Evolutionary conservation across 495 filamentous ascomycete genomes (phyloP).

Genomic region (Pyrenula massariospora): DNA sequence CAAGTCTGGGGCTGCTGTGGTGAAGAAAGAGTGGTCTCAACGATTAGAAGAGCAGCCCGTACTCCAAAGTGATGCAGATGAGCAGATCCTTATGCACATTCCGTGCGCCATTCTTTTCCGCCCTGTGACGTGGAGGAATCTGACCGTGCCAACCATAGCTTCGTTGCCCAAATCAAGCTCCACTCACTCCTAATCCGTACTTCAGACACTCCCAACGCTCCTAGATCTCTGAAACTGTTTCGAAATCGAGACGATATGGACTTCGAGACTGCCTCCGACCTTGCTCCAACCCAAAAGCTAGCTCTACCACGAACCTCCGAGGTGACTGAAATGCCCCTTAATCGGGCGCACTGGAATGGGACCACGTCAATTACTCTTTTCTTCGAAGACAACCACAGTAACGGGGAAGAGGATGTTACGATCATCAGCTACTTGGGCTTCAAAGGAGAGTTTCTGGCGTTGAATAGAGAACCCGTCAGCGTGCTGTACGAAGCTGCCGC

Average conservation of each 20-base stretch:
- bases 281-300: slow-evolving; percentile 61
- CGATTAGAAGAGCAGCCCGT: slow-evolving; percentile 58
- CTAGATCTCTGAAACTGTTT: slow-evolving; percentile 71
- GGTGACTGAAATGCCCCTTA: slow-evolving; percentile 74
- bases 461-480: slow-evolving; percentile 71
- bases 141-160: slow-evolving; percentile 38
- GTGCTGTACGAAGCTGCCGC: slow-evolving; percentile 90
- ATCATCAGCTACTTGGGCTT: slow-evolving; percentile 78
- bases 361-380: slow-evolving; percentile 69
- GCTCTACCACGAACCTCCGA: slow-evolving; percentile 68
- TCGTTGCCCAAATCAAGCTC: slow-evolving; percentile 85
- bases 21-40: slow-evolving; percentile 86
- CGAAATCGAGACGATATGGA: slow-evolving; percentile 80
- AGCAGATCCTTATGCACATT: slow-evolving; percentile 83
- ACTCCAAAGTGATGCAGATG: slow-evolving; percentile 76
- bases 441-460: slow-evolving; percentile 79
- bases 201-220: slow-evolving; percentile 56
- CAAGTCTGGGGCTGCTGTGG: slow-evolving; percentile 58
- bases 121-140: slow-evolving; percentile 4
- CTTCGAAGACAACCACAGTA: slow-evolving; percentile 55
- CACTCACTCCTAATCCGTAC: slow-evolving; percentile 79
- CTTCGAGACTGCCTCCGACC: slow-evolving; percentile 61
- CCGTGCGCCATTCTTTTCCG: slow-evolving; percentile 51
- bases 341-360: slow-evolving; percentile 77
- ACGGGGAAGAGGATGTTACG: slow-evolving; percentile 64